Evolutionary conservation across 495 filamentous ascomycete genomes (phyloP).

Genomic region (Paragyromitra xinjiangensis): DNA sequence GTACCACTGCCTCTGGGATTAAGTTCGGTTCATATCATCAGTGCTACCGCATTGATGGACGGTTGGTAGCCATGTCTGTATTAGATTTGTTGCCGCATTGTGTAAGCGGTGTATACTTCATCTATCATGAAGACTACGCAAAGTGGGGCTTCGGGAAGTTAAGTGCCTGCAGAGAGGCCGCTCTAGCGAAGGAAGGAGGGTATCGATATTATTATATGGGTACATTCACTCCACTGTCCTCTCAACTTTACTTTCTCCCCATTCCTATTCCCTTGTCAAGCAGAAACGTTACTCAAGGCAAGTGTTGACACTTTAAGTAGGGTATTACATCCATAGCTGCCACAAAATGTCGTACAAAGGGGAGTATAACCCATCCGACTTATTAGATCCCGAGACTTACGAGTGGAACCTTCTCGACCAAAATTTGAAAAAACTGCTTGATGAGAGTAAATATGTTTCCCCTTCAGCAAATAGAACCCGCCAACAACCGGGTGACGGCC

Average conservation of each 20-base stretch:
- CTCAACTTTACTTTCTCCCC: not conserved
- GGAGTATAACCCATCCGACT: constrained; percentile 80
- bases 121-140: constrained; percentile 87
- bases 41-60: constrained; percentile 89
- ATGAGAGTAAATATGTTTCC: constrained; percentile 67
- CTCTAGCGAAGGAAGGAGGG: constrained; percentile 74
- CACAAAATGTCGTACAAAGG: constrained; percentile 91
- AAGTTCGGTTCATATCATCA: constrained; percentile 91
- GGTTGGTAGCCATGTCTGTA: constrained; percentile 86
- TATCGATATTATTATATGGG: constrained; percentile 83
- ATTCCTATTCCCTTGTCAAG: not conserved
- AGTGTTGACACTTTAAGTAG: constrained; percentile 61
- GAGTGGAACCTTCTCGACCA: constrained; percentile 79
- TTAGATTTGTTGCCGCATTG: constrained; percentile 85
- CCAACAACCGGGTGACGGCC: not conserved
- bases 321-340: constrained; percentile 76
- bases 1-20: constrained; percentile 62
- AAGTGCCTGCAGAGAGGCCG: constrained; percentile 84
- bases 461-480: constrained; percentile 38
- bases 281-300: constrained; percentile 48
- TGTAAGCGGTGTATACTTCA: constrained; percentile 93
- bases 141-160: constrained; percentile 86
- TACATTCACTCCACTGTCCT: constrained; percentile 52
- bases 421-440: constrained; percentile 70
- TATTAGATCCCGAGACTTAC: constrained; percentile 80